Evolutionary conservation across 2,329 filamentous ascomycete genomes (phyloP).

Genomic region (Arthrobotrys conoides): DNA sequence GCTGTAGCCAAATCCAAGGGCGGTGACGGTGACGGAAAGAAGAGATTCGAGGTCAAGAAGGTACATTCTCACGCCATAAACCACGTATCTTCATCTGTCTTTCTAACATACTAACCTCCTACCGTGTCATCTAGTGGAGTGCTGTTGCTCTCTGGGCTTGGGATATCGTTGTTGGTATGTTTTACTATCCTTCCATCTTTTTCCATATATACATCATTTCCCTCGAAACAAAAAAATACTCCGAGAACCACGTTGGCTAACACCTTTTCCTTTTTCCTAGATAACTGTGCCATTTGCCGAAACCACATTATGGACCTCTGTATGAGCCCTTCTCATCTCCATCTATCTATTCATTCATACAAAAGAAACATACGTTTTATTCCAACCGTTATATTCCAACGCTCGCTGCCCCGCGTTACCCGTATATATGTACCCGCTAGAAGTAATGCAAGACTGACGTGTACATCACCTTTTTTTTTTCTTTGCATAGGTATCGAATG

Average conservation of each 20-base stretch:
- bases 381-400: slow-evolving; percentile 44
- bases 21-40: slow-evolving; percentile 78
- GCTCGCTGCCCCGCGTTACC: slow-evolving; percentile 45
- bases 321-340: slow-evolving; percentile 68
- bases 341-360: slow-evolving; percentile 2
- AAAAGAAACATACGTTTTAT: not conserved
- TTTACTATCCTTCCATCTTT: not conserved
- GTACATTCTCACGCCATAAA: slow-evolving; percentile 69
- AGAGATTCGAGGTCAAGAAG: slow-evolving; percentile 99
- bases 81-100: not conserved
- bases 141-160: slow-evolving; percentile 98
- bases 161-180: slow-evolving; percentile 86
- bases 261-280: slow-evolving; percentile 65
- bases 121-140: slow-evolving; percentile 80
- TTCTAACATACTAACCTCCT: slow-evolving; percentile 41
- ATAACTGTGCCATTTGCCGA: slow-evolving; percentile 99
- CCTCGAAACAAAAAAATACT: not conserved
- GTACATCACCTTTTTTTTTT: slow-evolving; percentile 23
- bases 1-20: slow-evolving; percentile 73
- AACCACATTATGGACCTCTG: slow-evolving; percentile 99
- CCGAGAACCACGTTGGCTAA: slow-evolving; percentile 29
- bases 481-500: slow-evolving; percentile 84
- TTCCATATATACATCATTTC: slow-evolving; percentile 1
- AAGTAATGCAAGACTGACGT: slow-evolving; percentile 61
- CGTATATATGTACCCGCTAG: slow-evolving; percentile 39